Percentiles rank a stretch among this genome's conserved stretches.
phyloP scores from a whole-genome alignment of 2,329 filamentous ascomycete species.

The Pseudogymnoascus sp. region DNA sequence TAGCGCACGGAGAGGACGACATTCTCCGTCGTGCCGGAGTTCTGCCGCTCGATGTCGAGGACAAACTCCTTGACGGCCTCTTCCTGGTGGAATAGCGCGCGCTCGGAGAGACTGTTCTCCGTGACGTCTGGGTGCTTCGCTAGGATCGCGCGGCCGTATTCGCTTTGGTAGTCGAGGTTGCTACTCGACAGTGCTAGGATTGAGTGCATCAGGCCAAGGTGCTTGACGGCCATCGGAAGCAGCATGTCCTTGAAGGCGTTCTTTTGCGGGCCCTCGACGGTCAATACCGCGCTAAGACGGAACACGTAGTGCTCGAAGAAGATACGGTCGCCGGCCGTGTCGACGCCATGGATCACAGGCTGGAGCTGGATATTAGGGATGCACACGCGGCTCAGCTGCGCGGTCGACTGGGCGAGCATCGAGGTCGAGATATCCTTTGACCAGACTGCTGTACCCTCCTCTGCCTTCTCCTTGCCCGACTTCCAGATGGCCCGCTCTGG shows the following conservation, averaged over 20 bases:
- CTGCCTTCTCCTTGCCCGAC: slow-evolving; percentile 66
- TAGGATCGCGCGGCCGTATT: slow-evolving; percentile 36
- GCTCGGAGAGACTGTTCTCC: slow-evolving; percentile 38
- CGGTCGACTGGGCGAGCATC: slow-evolving; percentile 31
- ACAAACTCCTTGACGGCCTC: slow-evolving; percentile 46
- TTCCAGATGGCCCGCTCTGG: slow-evolving; percentile 81
- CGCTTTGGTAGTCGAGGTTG: slow-evolving; percentile 8
- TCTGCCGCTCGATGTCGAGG: slow-evolving; percentile 37
- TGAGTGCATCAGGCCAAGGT: slow-evolving; percentile 83
- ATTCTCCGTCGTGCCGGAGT: slow-evolving; percentile 37
- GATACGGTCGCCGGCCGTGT: slow-evolving; percentile 68
- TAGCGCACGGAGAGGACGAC: slow-evolving; percentile 48
- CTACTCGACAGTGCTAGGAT: slow-evolving; percentile 56
- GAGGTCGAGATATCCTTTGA: slow-evolving; percentile 18
- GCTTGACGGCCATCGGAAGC: slow-evolving; percentile 69
- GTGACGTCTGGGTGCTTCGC: slow-evolving; percentile 41
- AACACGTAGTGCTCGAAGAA: slow-evolving; percentile 80
- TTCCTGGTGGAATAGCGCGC: slow-evolving; percentile 49
- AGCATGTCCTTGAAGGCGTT: slow-evolving; percentile 84
- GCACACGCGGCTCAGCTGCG: slow-evolving; percentile 41
- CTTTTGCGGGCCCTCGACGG: slow-evolving; percentile 64
- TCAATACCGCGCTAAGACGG: slow-evolving; percentile 71
- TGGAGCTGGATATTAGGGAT: slow-evolving; percentile 50
- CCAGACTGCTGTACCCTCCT: slow-evolving; percentile 48
- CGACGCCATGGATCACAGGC: slow-evolving; percentile 70